Evolutionary conservation across 1,284 basidiomycete genomes (phyloP).

Genomic region (Sanghuangporus baumii): DNA sequence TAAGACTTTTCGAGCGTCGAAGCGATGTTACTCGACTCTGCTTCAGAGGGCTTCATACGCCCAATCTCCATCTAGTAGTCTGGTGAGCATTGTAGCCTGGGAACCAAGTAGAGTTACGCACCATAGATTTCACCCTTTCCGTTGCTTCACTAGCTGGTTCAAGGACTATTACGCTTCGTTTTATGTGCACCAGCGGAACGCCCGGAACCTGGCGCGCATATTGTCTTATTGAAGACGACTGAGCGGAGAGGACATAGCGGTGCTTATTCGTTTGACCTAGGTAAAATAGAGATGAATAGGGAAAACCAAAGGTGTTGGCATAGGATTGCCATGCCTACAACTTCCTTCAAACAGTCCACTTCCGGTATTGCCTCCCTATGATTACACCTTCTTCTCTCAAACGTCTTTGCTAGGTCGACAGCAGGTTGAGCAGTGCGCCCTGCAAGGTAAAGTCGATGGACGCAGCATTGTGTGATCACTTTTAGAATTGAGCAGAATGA

Average conservation of each 20-base stretch:
- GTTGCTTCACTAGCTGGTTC: slow-evolving; percentile 82
- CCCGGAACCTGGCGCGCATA: slow-evolving; percentile 69
- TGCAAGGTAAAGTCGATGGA: slow-evolving; percentile 83
- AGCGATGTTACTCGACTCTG: slow-evolving; percentile 39
- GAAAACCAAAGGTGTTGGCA: background rate
- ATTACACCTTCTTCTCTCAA: slow-evolving; percentile 93
- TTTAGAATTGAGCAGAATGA: background rate
- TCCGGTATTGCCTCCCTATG: slow-evolving; percentile 67
- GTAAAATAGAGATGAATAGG: background rate
- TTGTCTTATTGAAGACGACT: slow-evolving; percentile 63
- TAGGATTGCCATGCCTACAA: slow-evolving; percentile 61
- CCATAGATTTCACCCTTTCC: slow-evolving; percentile 58
- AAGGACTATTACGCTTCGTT: slow-evolving; percentile 85
- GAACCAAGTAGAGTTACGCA: slow-evolving; percentile 30
- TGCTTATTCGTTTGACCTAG: slow-evolving; percentile 85
- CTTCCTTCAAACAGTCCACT: slow-evolving; percentile 77
- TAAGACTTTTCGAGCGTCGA: slow-evolving; percentile 24
- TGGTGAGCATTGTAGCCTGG: background rate
- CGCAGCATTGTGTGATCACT: slow-evolving; percentile 98
- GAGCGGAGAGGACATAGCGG: slow-evolving; percentile 82
- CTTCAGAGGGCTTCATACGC: slow-evolving; percentile 40
- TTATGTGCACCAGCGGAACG: slow-evolving; percentile 84
- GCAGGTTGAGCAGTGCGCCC: slow-evolving; percentile 66
- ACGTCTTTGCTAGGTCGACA: slow-evolving; percentile 86
- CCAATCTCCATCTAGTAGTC: slow-evolving; percentile 47